These are phyloP conservation scores for Exobasidium cylindrosporum DNA, from an alignment of 1,284 basidiomycete genomes.

Conservation along the genomic window DNA sequence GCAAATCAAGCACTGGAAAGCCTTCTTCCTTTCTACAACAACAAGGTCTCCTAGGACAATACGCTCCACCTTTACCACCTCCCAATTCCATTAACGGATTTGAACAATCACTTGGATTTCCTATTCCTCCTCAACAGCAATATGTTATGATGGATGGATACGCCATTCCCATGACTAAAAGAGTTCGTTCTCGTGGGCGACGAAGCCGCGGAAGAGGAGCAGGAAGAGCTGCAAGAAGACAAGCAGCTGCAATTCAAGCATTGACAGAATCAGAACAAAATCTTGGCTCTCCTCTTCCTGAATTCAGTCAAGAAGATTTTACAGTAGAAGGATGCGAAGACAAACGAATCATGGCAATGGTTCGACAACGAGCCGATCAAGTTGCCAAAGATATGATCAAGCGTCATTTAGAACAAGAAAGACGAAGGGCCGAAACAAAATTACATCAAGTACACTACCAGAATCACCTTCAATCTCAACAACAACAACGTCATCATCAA, in stretches of 20 bases:
- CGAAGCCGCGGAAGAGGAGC: conserved; percentile 40
- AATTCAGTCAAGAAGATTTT: background rate
- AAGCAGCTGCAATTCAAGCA: conserved; percentile 29
- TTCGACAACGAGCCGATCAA: conserved; percentile 12
- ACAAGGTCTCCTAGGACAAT: background rate
- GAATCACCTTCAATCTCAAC: no score
- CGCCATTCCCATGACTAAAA: conserved; percentile 12
- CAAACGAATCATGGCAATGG: conserved; percentile 4
- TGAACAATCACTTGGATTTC: background rate
- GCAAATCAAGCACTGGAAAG: background rate
- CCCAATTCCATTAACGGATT: conserved; percentile 15
- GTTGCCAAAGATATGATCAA: conserved; percentile 7
- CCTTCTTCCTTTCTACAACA: background rate
- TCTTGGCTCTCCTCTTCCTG: background rate
- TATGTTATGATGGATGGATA: conserved; percentile 13
- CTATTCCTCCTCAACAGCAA: background rate
- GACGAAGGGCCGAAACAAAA: background rate
- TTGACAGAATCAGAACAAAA: conserved; percentile 13
- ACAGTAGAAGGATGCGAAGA: background rate
- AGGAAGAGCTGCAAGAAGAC: conserved; percentile 34
- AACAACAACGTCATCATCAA: conserved; percentile 2
- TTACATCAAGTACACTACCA: conserved; percentile 3
- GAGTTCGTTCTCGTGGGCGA: conserved; percentile 31
- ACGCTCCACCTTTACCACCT: conserved; percentile 14
- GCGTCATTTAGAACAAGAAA: conserved; percentile 1